Conservation (phyloP, 495 filamentous ascomycete species). For the Lepidopterella palustris region DNA sequence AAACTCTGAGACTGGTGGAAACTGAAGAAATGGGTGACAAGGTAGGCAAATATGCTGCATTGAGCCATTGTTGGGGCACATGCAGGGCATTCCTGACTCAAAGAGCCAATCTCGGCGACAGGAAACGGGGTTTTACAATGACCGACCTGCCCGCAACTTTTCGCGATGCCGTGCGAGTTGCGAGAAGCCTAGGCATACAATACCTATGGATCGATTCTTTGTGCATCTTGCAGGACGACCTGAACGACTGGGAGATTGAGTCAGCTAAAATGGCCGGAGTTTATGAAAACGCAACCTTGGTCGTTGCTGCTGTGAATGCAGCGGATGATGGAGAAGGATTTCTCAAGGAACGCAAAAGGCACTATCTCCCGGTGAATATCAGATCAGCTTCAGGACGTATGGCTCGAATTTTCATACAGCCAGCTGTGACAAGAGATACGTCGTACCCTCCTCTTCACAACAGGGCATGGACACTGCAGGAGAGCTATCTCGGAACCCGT, state of each 20-base stretch:
- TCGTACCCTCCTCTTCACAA: background rate
- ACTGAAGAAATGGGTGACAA: background rate
- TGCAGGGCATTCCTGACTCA: background rate
- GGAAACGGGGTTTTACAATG: background rate
- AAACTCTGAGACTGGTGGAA: background rate
- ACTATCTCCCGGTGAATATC: background rate
- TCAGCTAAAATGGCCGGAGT: background rate
- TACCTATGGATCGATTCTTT: slow-evolving; percentile 3
- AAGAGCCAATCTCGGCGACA: background rate
- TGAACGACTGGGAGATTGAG: background rate
- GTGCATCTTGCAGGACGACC: background rate
- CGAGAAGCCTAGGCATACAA: background rate
- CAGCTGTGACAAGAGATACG: background rate
- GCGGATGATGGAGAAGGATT: background rate
- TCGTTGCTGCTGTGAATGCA: background rate
- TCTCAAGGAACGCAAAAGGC: background rate
- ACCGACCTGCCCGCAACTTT: background rate
- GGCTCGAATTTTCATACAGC: background rate
- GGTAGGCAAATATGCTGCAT: background rate
- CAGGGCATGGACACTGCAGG: background rate
- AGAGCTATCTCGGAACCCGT: background rate
- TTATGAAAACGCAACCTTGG: background rate
- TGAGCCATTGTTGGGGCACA: slow-evolving; percentile 5
- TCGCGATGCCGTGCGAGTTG: background rate
- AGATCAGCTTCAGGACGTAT: background rate